Base-by-base conservation (phyloP, 495 filamentous ascomycete species). In the Talaromyces wortmannii region DNA sequence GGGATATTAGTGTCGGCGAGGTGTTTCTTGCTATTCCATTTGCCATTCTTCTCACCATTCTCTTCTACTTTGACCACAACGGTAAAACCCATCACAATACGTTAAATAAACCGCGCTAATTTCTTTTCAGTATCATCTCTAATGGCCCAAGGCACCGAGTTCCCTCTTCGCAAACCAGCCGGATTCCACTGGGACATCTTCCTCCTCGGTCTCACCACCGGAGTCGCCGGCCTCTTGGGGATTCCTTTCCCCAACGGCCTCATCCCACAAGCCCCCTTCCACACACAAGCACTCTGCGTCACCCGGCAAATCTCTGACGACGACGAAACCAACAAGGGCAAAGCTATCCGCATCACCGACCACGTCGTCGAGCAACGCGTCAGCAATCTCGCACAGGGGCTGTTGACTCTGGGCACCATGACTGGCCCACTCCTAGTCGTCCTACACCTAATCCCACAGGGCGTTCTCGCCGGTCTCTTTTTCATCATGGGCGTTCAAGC, bases 101-200 rank as follows among this genome's bases (percentile, higher is more conserved):
- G 36, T 10, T 17, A 30, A 31, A 33, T 10, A 7, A 18, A 45
- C 7, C 48, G 68, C 29, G 60, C 46, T 53, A 16, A 23, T 31
- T 12, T 23, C 23, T 40, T 44, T 36, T 18, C 42, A 86, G 88
- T 94, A 3, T 91, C 88, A 8, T 86, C 87, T 23, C 83, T 97
- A 52, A 95, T 92, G 47, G 91, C 91, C 7, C 92, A 97, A 69
- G 92, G 89, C 45, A 95, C 85, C 44, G 88, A 96, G 61, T 97
- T 96, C 63, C 92, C 92, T 2, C 81, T 97, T 17, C 79, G 80
- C 11, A 97, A 97, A 61, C 92, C 92, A 6, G 90, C 91, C 32
- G 92, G 92, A 8, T 97, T 97, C 67, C 92, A 96, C 75, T 97
- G 91, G 91, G 92, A 96, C 61, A 65, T 97, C 49, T 96, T 94